Percentiles rank a stretch among this genome's conserved stretches.
Evolutionary conservation across 2,329 filamentous ascomycete genomes (phyloP).

Genomic region (Trichoderma asperellum): DNA sequence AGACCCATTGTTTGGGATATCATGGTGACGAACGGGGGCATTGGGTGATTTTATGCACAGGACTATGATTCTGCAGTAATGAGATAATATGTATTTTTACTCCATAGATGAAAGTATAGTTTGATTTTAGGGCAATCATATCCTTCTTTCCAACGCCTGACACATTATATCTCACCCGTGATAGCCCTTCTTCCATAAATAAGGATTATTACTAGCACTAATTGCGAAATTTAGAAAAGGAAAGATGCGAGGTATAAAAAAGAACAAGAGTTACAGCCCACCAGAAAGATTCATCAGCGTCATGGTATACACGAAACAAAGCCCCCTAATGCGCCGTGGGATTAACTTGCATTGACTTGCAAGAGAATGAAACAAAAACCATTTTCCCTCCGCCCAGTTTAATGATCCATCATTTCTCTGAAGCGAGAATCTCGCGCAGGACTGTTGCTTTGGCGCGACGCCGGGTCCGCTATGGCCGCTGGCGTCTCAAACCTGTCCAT

Average conservation of each 20-base stretch:
- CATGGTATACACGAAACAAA: not conserved
- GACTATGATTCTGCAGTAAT: not conserved
- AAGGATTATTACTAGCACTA: not conserved
- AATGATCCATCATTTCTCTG: slow-evolving; percentile 55
- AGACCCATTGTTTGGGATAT: not conserved
- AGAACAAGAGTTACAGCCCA: not conserved
- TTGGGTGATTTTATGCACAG: not conserved
- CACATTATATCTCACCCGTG: not conserved
- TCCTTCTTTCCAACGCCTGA: not conserved
- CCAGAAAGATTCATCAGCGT: not conserved
- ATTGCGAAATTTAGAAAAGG: not conserved
- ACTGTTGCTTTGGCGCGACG: slow-evolving; percentile 50
- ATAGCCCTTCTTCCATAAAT: not conserved
- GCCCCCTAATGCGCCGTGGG: too few relatives aligned
- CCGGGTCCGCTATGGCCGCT: slow-evolving; percentile 41
- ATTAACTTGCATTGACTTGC: not conserved
- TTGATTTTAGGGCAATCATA: not conserved
- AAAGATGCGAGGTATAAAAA: not conserved
- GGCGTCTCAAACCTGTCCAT: slow-evolving; percentile 44
- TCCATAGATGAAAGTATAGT: not conserved
- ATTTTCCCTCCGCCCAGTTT: slow-evolving; percentile 11
- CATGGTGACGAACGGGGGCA: not conserved
- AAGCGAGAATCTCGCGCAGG: slow-evolving; percentile 63
- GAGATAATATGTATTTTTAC: not conserved
- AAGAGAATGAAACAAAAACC: not conserved